These are phyloP conservation scores for Scytalidium sp. DNA, from an alignment of 2,329 filamentous ascomycete species.

Conservation along the genomic window DNA sequence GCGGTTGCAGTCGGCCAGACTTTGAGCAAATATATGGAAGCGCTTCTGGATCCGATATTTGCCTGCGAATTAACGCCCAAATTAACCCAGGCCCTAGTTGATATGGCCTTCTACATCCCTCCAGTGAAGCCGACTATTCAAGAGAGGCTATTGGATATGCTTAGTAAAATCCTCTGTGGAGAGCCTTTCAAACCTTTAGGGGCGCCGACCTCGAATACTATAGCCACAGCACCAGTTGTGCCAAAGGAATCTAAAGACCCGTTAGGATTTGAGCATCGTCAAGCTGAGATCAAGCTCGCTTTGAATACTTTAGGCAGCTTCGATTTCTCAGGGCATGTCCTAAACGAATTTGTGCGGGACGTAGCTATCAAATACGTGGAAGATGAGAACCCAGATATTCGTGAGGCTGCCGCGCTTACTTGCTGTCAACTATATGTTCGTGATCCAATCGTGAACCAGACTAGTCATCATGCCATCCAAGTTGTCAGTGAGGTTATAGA, in stretches of 20 bases:
- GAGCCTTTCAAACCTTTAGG: conserved; percentile 90
- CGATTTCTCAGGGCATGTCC: conserved; percentile 85
- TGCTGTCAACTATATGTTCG: conserved; percentile 97
- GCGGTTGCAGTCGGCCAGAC: conserved; percentile 94
- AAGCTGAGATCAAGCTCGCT: conserved; percentile 87
- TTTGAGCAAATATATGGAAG: conserved; percentile 97
- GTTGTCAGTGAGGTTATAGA: conserved; percentile 98
- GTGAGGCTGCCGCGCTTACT: conserved; percentile 91
- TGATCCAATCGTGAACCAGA: conserved; percentile 97
- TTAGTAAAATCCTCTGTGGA: conserved; percentile 89
- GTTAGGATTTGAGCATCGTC: conserved; percentile 73
- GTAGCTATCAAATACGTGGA: conserved; percentile 98
- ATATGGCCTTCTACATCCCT: conserved; percentile 98
- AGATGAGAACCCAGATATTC: conserved; percentile 88
- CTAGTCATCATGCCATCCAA: conserved; percentile 92
- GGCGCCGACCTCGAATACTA: conserved; percentile 79
- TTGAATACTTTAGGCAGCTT: conserved; percentile 97
- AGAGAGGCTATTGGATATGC: conserved; percentile 87
- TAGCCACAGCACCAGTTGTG: conserved; percentile 77
- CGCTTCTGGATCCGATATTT: conserved; percentile 92
- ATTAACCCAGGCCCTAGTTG: conserved; percentile 90
- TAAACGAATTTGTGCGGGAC: conserved; percentile 98
- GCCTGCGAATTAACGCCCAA: conserved; percentile 92
- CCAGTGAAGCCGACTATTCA: conserved; percentile 92
- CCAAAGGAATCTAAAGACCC: conserved; percentile 85